These are phyloP conservation scores for Colletotrichum gloeosporioides DNA, from an alignment of 2,329 filamentous ascomycete genomes.

Conservation along the genomic window DNA sequence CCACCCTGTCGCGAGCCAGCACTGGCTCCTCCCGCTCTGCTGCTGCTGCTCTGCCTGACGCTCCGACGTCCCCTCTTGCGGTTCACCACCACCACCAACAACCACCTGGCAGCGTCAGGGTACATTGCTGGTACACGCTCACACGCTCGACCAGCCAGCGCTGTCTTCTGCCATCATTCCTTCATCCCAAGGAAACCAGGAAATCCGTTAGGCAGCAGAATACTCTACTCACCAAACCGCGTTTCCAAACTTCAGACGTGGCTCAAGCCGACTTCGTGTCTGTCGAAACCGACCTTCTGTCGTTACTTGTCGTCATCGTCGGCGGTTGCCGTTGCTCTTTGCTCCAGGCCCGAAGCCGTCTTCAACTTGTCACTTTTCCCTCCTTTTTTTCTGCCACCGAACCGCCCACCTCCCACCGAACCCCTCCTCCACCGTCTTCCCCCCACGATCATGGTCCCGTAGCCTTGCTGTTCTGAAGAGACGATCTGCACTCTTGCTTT, in stretches of 20 bases:
- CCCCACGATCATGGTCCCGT: conserved; percentile 19
- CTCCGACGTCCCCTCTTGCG: neutral
- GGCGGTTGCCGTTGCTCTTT: neutral
- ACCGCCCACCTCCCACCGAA: conserved; percentile 4
- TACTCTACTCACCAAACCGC: neutral
- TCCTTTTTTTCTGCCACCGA: conserved; percentile 14
- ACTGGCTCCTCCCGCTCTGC: neutral
- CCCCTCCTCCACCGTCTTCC: conserved; percentile 14
- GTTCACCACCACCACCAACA: neutral
- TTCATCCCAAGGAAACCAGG: conserved; percentile 6
- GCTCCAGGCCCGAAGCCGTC: neutral
- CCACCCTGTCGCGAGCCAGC: neutral
- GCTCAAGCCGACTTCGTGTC: conserved; percentile 4
- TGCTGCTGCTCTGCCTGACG: neutral
- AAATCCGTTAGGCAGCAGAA: conserved; percentile 20
- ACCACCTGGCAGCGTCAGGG: neutral
- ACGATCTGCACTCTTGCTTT: neutral
- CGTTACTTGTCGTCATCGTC: conserved; percentile 11
- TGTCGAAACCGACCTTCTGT: neutral
- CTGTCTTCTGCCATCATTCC: conserved; percentile 11
- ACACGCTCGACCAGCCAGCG: conserved; percentile 4
- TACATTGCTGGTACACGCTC: neutral
- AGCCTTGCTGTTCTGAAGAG: conserved; percentile 19
- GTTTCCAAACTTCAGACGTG: conserved; percentile 7
- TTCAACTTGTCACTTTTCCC: conserved; percentile 10